Base-by-base conservation (phyloP, 192 early-diverging fungal species). In the Nowakowskiella sp. region DNA sequence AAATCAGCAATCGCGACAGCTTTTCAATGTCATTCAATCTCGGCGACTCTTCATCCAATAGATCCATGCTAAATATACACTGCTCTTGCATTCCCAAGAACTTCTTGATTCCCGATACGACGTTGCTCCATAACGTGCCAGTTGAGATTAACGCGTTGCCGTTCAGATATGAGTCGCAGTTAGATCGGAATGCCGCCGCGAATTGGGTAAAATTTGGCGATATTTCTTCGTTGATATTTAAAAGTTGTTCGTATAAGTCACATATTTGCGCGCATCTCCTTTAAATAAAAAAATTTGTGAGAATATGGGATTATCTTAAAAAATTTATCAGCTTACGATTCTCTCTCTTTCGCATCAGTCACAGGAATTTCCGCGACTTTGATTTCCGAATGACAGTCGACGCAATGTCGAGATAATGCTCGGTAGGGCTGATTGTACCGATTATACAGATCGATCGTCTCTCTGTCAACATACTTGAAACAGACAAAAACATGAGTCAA, bases 371-470 rank as follows among this genome's bases (percentile, higher is more conserved):
- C 31, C 10, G 53, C 51, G 46, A 16, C 19, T n/a, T 25, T 26
- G 30, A 55, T 46, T 16, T 60, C 44, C 10, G 21, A 31, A 19
- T 47, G n/a, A 23, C 58, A 60, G 24, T 16, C 23, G 24, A 45
- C 51, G 52, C 58, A 60, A 3, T 24, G 27, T 24, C 61, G 36
- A 16, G 30, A 28, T 4, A 62, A 8, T 0, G 61, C 36, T 30
- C 61, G 28, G 32, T 25, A 62, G 31, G 59, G 59, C 23, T 44
- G 44, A 24, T 62, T 62, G 53, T 62, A 64, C 13, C 44, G 31
- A 8, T 62, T 19, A 28, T 31, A 62, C 48, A 49, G 23, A 24
- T 48, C 45, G 30, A 62, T 39, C 25, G 43, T 47, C 30, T 49
- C 36, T 28, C 31, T 33, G 27, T 62, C 61, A 1, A 55, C 58